Base-by-base conservation (phyloP, 257 asterid species). In the Plantago major region DNA sequence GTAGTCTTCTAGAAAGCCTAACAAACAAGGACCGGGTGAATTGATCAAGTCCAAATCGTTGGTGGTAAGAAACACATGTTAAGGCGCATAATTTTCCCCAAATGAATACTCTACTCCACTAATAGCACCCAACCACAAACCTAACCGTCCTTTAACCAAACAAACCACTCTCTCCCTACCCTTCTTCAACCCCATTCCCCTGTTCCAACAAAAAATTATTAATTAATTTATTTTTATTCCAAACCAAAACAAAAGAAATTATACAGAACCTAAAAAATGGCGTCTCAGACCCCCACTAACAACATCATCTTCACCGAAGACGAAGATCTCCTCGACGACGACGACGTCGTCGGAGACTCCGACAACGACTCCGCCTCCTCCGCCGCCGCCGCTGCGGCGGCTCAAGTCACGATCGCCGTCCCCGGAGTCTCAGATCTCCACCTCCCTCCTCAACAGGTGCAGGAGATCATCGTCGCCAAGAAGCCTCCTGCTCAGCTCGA, bases 361-460 rank as follows among this genome's bases (percentile, higher is more conserved):
- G 96, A 80, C 28, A 81, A 76, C 44, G 87, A 73, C 54, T 89
- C 85, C 56, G 83, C 95, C 38, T 78, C 87, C 42, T 79, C 92
- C 7, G 81, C 94, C 12, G 76, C 89, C 18, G 74, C 77, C 10
- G 67, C 64, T 40, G 76, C 78, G 37, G 67, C 76, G 44, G 75
- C 77, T 1, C 79, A 70, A 13, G 94, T 89, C 6, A 86, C 95
- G 11, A 68, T 84, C 63, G 97, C 87, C 11, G 76, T 83, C 37
- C 80, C 89, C 0, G 77, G 84, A 19, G 65, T 74, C 40, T 61
- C 83, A 53, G 79, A 74, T 72, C 79, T 67, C 61, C 81, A 69
- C 38, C 71, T 43, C 49, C 65, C 33, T 15, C 63, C 11, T 1
- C 74, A 64, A 14, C 72, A 11, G 1, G 76, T 7, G 50, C 66